Conservation (phyloP, 306 rosid species). For the Quercus agrifolia region DNA sequence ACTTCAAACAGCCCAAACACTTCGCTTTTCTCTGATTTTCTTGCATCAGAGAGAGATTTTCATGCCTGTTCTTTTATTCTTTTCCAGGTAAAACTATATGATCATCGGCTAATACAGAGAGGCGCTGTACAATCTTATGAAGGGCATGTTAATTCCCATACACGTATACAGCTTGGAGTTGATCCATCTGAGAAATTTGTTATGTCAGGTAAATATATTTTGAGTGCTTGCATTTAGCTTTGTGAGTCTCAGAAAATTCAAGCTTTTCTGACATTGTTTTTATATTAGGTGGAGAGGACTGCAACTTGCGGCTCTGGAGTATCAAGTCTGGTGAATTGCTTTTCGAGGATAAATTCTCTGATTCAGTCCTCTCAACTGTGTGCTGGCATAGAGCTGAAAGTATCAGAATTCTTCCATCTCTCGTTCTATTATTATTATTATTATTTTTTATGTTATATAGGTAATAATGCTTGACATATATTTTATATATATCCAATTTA, state of each 20-base stretch:
- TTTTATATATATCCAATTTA: slow-evolving; percentile 14
- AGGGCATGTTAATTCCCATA: slow-evolving; percentile 79
- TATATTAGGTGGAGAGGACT: slow-evolving; percentile 82
- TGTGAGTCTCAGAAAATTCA: slow-evolving; percentile 1
- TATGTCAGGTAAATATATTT: slow-evolving; percentile 58
- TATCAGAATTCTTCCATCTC: slow-evolving; percentile 13
- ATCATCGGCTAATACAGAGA: slow-evolving; percentile 70
- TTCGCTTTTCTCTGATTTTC: no score
- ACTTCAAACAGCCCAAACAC: no score
- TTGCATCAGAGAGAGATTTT: background rate
- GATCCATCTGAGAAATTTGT: slow-evolving; percentile 82
- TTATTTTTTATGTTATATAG: background rate
- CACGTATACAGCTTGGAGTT: slow-evolving; percentile 65
- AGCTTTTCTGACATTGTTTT: slow-evolving; percentile 7
- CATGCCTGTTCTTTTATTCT: slow-evolving; percentile 12
- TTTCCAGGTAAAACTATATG: slow-evolving; percentile 71
- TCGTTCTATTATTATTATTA: slow-evolving; percentile 6
- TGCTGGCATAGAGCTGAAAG: slow-evolving; percentile 53
- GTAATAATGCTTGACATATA: background rate
- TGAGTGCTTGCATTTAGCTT: slow-evolving; percentile 7
- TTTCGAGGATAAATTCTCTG: slow-evolving; percentile 72
- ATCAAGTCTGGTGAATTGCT: slow-evolving; percentile 84
- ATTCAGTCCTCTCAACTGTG: slow-evolving; percentile 56
- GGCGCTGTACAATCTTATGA: slow-evolving; percentile 80
- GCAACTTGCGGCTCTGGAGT: slow-evolving; percentile 75